These are phyloP conservation scores for Yamadazyma buinensis DNA, from an alignment of 1,139 yeast genomes.

Conservation along the genomic window DNA sequence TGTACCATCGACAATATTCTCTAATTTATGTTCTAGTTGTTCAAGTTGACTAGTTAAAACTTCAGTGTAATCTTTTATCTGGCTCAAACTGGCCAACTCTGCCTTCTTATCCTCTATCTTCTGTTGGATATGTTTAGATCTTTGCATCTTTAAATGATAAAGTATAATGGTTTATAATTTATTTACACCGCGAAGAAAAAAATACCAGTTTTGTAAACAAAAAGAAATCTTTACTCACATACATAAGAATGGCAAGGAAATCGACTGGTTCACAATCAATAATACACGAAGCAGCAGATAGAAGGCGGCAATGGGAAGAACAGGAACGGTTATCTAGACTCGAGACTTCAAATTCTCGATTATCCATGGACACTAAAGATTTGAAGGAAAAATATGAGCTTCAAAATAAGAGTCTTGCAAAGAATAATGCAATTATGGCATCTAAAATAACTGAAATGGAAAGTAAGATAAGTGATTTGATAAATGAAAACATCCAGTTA, in stretches of 20 bases:
- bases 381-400: conserved; percentile 19
- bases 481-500: conserved; percentile 42
- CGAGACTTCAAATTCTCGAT: too few relatives aligned
- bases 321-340: not conserved
- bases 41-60: conserved; percentile 47
- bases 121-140: conserved; percentile 20
- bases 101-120: conserved; percentile 44
- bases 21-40: conserved; percentile 44
- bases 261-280: conserved; percentile 15
- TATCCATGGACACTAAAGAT: not conserved
- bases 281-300: conserved; percentile 11
- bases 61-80: conserved; percentile 47
- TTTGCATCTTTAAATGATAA: conserved; percentile 12
- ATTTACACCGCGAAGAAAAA: not conserved
- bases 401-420: conserved; percentile 55
- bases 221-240: not conserved
- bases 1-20: conserved; percentile 54
- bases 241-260: conserved; percentile 17
- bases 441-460: conserved; percentile 51
- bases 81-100: conserved; percentile 50
- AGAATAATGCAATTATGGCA: conserved; percentile 49
- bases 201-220: conserved; percentile 7
- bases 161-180: not conserved
- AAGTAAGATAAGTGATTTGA: conserved; percentile 38
- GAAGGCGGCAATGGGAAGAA: conserved; percentile 3